phyloP scores from a whole-genome alignment of 2,329 filamentous ascomycete genomes.

The Xylogone sp. region DNA sequence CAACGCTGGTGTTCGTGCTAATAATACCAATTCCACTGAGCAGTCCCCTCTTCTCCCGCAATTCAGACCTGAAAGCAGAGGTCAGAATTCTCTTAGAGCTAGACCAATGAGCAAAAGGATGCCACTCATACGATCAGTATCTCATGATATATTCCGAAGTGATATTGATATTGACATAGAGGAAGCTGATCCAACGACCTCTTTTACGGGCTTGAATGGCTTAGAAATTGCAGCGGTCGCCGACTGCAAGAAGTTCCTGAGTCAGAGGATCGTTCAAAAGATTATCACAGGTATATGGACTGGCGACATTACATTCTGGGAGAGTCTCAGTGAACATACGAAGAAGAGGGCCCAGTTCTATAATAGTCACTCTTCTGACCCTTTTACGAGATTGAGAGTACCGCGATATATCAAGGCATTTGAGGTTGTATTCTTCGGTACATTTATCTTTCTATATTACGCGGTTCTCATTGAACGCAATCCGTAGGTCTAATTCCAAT shows the following conservation, averaged over 20 bases:
- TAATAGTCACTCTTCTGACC: conserved; percentile 62
- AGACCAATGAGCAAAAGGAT: conserved; percentile 20
- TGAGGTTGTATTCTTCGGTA: conserved; percentile 75
- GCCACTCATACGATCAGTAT: conserved; percentile 45
- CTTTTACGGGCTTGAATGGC: conserved; percentile 78
- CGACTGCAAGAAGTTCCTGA: conserved; percentile 79
- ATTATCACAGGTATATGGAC: conserved; percentile 83
- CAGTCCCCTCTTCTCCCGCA: conserved; percentile 24
- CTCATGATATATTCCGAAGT: conserved; percentile 33
- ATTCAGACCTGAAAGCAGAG: conserved; percentile 14
- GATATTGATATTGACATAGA: conserved; percentile 40
- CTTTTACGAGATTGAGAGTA: conserved; percentile 72
- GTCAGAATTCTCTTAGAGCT: conserved; percentile 2
- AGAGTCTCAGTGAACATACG: conserved; percentile 67
- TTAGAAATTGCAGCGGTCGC: conserved; percentile 82
- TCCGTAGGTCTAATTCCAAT: conserved; percentile 30
- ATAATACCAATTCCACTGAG: conserved; percentile 15
- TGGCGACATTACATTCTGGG: conserved; percentile 85
- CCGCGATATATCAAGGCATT: conserved; percentile 82
- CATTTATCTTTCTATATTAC: conserved; percentile 79
- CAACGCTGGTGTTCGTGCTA: conserved; percentile 4
- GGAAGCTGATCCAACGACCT: conserved; percentile 60
- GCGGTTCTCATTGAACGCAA: conserved; percentile 75
- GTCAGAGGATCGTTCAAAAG: conserved; percentile 75
- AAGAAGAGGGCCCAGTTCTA: conserved; percentile 76